Conservation (phyloP, 305 asterid species). For the Vinca major region DNA sequence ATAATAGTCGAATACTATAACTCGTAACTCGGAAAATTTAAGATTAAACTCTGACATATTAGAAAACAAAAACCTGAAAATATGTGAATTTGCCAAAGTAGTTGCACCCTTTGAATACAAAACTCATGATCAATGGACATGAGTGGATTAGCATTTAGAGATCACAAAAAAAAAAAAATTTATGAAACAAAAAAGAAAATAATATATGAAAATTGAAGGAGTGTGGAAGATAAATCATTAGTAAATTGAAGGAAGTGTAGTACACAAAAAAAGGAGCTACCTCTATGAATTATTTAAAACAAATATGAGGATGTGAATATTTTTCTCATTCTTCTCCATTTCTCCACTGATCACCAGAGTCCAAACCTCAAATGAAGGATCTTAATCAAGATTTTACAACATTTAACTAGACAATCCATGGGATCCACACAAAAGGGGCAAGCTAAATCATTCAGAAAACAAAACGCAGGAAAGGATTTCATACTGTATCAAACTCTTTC, state of each 20-base stretch:
- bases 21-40: too few species aligned
- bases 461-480: not conserved
- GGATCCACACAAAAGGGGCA: conserved; percentile 4
- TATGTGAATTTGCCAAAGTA: not conserved
- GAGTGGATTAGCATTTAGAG: conserved; percentile 16
- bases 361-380: too few species aligned
- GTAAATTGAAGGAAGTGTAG: conserved; percentile 39
- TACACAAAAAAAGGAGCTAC: conserved; percentile 15
- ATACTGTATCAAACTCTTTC: not conserved
- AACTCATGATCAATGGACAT: conserved; percentile 5
- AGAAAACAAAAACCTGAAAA: too few species aligned
- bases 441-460: not conserved
- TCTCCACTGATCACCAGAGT: too few species aligned
- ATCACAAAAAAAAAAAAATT: conserved; percentile 2
- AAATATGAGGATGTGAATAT: too few species aligned
- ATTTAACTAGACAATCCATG: not conserved
- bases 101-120: not conserved
- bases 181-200: conserved; percentile 10
- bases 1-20: too few species aligned
- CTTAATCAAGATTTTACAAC: not conserved
- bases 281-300: too few species aligned
- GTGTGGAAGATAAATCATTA: conserved; percentile 7
- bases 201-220: conserved; percentile 3
- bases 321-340: too few species aligned
- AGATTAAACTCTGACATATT: too few species aligned